Evolutionary conservation across 1,284 basidiomycete genomes (phyloP).

Genomic region (Jaminaea rosea): DNA sequence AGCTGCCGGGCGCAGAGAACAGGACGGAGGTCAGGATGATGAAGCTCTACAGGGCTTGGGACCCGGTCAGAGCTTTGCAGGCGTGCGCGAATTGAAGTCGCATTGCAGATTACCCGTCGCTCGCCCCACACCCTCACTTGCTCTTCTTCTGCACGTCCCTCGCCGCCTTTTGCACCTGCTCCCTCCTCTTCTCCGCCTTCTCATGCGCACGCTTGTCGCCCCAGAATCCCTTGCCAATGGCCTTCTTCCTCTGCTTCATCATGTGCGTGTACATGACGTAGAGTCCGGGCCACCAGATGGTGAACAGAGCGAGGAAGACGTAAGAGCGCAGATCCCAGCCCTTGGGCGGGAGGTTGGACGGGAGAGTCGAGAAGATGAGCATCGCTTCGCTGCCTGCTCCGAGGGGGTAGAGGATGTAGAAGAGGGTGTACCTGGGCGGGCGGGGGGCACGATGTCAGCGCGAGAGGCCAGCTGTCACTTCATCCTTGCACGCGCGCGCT

Average conservation of each 20-base stretch:
- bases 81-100: constrained; percentile 2
- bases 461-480: not conserved
- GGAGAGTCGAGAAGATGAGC: constrained; percentile 70
- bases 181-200: constrained; percentile 23
- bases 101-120: too few relatives aligned
- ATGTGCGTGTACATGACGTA: constrained; percentile 84
- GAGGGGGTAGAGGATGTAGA: constrained; percentile 82
- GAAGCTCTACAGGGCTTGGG: constrained; percentile 26
- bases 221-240: constrained; percentile 54
- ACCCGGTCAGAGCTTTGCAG: constrained; percentile 13
- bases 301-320: constrained; percentile 59
- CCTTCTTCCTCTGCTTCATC: constrained; percentile 71
- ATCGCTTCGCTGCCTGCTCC: constrained; percentile 85
- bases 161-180: not conserved
- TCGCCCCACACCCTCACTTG: too few relatives aligned
- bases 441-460: not conserved
- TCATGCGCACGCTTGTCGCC: constrained; percentile 22
- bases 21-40: constrained; percentile 18
- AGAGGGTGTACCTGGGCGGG: constrained; percentile 68
- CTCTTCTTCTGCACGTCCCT: not conserved
- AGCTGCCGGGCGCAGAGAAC: constrained; percentile 20
- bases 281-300: constrained; percentile 88
- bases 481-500: not conserved
- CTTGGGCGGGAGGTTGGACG: constrained; percentile 43
- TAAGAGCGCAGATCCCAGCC: constrained; percentile 22